These are phyloP conservation scores for Curvularia sp. DNA, from an alignment of 2,329 filamentous ascomycete genomes.

Conservation along the genomic window DNA sequence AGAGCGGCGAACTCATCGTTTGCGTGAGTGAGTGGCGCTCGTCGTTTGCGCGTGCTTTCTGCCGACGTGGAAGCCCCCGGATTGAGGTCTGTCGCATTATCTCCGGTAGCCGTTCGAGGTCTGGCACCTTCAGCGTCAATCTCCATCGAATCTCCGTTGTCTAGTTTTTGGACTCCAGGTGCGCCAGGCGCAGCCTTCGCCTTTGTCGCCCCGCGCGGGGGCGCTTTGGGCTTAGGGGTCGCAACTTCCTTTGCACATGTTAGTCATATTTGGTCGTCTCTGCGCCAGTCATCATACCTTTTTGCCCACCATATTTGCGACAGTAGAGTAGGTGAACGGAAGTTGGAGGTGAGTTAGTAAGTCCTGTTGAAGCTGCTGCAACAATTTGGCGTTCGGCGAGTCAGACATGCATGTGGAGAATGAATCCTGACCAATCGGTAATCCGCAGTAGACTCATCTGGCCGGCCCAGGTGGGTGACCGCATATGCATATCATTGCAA, in stretches of 20 bases:
- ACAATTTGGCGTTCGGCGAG: constrained; percentile 43
- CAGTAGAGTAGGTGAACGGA: constrained; percentile 17
- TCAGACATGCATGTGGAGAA: constrained; percentile 24
- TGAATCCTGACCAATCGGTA: constrained; percentile 37
- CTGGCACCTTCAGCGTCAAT: constrained; percentile 18
- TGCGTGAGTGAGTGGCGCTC: constrained; percentile 37
- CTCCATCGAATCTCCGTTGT: constrained; percentile 20
- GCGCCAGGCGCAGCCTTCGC: constrained; percentile 30
- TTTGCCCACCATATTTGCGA: constrained; percentile 43
- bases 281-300: constrained; percentile 26
- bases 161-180: constrained; percentile 20
- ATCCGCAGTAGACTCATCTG: constrained; percentile 27
- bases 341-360: constrained; percentile 22
- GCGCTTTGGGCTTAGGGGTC: constrained; percentile 38
- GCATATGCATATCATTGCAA: constrained; percentile 1
- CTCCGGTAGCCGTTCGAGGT: constrained; percentile 14
- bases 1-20: constrained; percentile 67
- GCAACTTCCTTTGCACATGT: constrained; percentile 34
- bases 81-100: constrained; percentile 26
- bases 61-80: constrained; percentile 30
- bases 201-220: constrained; percentile 43
- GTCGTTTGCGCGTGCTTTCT: constrained; percentile 40
- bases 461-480: constrained; percentile 31
- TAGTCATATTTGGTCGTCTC: constrained; percentile 6
- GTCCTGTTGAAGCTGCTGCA: constrained; percentile 24